Evolutionary conservation across 805 yeast genomes (phyloP).

Genomic region (Metschnikowia noctiluminum): DNA sequence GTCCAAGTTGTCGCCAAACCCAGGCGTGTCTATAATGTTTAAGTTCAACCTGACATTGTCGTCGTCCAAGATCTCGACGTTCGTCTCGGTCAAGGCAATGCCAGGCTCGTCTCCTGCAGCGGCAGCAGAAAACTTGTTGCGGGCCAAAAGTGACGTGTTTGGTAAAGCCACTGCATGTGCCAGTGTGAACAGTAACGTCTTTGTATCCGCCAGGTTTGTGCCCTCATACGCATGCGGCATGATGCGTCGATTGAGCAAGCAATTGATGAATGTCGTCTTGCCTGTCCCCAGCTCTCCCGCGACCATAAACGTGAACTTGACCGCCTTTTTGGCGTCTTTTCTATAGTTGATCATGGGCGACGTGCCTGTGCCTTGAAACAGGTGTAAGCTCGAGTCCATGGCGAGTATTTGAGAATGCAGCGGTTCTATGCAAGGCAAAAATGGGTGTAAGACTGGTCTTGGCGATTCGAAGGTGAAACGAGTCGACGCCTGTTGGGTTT

Average conservation of each 20-base stretch:
- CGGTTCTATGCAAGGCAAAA: no score
- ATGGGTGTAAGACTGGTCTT: background rate
- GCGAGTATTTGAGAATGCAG: background rate
- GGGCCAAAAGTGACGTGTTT: slow-evolving; percentile 53
- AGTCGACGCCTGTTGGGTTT: no score
- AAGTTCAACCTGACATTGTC: slow-evolving; percentile 53
- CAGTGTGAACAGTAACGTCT: slow-evolving; percentile 54
- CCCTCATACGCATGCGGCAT: slow-evolving; percentile 55
- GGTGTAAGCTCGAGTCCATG: slow-evolving; percentile 25
- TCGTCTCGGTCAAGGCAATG: slow-evolving; percentile 66
- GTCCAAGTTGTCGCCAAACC: slow-evolving; percentile 74
- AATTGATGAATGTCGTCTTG: slow-evolving; percentile 70
- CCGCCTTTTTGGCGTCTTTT: slow-evolving; percentile 69
- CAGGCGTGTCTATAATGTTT: slow-evolving; percentile 67
- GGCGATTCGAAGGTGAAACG: background rate
- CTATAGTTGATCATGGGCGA: slow-evolving; percentile 51
- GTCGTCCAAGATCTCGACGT: slow-evolving; percentile 59
- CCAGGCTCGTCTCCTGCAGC: slow-evolving; percentile 69
- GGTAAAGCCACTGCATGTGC: slow-evolving; percentile 54
- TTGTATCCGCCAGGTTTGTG: slow-evolving; percentile 30
- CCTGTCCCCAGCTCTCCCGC: slow-evolving; percentile 77
- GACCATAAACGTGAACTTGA: slow-evolving; percentile 69
- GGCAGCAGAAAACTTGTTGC: slow-evolving; percentile 56
- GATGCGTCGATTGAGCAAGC: slow-evolving; percentile 59
- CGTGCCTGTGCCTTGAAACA: slow-evolving; percentile 25